Percentiles rank a stretch among this genome's conserved stretches.
Conservation (phyloP, 73 alveolate genomes). For the Paramecium primaurelia region DNA sequence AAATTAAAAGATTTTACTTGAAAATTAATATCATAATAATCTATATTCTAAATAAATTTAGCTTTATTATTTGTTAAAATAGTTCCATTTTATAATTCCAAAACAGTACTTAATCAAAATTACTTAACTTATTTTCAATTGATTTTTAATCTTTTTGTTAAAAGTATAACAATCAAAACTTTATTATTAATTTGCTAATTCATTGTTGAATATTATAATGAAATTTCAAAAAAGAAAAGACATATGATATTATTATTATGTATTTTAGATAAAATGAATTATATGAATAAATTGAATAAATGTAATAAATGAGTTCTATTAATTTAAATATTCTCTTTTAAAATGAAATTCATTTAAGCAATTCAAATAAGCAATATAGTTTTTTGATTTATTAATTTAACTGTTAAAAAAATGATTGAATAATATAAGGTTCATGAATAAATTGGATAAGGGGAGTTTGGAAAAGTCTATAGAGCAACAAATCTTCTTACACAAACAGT, state of each 20-base stretch:
- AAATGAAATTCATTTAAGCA: not conserved
- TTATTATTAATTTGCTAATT: too few species aligned
- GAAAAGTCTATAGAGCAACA: slow-evolving; percentile 61
- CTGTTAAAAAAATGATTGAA: slow-evolving; percentile 57
- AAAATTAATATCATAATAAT: not conserved
- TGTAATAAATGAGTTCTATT: not conserved
- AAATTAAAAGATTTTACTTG: not conserved
- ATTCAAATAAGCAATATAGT: not conserved
- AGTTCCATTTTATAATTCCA: too few species aligned
- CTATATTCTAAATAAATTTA: too few species aligned
- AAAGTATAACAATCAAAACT: too few species aligned
- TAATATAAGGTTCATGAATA: slow-evolving; percentile 49
- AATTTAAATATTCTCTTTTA: not conserved
- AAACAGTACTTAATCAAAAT: too few species aligned
- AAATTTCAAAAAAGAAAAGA: not conserved
- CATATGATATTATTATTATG: too few species aligned
- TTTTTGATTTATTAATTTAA: slow-evolving; percentile 25
- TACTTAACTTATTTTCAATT: too few species aligned
- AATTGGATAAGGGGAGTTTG: slow-evolving; percentile 59
- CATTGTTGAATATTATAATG: not conserved
- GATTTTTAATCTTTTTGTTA: too few species aligned
- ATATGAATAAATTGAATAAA: not conserved
- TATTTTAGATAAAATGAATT: not conserved
- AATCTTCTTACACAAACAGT: not conserved
- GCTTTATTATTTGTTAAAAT: too few species aligned